Evolutionary conservation across 441 rosid species (phyloP).

Genomic region (Adansonia gregorii): DNA sequence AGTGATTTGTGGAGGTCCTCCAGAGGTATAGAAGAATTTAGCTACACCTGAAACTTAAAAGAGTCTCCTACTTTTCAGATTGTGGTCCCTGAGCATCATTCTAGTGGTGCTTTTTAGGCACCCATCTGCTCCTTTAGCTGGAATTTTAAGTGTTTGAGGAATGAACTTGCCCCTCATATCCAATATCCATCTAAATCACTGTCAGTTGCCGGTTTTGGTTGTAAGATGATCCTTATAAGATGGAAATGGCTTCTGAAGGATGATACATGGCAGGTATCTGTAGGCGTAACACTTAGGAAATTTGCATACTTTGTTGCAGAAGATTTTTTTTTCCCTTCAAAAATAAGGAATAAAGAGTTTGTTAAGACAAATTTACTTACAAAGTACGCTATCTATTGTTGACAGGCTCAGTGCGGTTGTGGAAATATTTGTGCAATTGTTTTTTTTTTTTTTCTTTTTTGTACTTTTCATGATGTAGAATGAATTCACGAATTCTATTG

Average conservation of each 20-base stretch:
- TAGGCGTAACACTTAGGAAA: neutral
- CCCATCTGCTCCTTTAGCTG: constrained; percentile 36
- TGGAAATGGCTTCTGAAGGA: constrained; percentile 24
- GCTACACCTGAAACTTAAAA: neutral
- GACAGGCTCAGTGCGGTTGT: neutral
- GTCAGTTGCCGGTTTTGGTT: constrained; percentile 32
- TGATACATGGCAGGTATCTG: neutral
- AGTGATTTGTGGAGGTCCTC: neutral
- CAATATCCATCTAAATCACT: constrained; percentile 39
- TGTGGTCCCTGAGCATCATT: neutral
- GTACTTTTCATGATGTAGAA: neutral
- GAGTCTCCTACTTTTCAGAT: neutral
- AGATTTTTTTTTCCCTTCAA: neutral
- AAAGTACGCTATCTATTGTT: neutral
- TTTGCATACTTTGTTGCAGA: neutral
- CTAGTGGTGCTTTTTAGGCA: neutral
- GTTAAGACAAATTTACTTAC: neutral
- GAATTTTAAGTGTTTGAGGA: constrained; percentile 36
- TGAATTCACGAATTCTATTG: neutral
- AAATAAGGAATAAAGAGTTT: neutral
- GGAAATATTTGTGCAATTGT: neutral
- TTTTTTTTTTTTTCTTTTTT: neutral
- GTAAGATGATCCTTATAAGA: constrained; percentile 38
- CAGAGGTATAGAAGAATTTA: too few species aligned
- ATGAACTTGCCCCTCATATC: constrained; percentile 35